Evolutionary conservation across 2,329 filamentous ascomycete genomes (phyloP), one percentile per base, ranked within the genome.

Genomic region (Botryotinia narcissicola): DNA sequence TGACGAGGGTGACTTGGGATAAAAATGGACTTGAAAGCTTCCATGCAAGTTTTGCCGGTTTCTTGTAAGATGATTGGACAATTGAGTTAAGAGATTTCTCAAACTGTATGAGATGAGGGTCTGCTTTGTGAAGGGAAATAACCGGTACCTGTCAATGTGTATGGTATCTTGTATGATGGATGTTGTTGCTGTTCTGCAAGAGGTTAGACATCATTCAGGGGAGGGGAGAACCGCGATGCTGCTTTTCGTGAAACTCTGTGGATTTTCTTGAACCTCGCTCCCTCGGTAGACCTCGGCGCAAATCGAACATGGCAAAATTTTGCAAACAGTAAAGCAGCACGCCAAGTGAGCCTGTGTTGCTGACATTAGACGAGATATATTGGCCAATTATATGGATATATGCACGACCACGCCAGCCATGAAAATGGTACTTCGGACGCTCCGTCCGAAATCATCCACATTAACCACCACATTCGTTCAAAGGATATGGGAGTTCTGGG

Each of bases 331-430:
- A 72, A 68, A 72, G 70, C 70, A 57, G 70, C 70, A 72, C 40
- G 37, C 57, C 22, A 44, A 46, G 22, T 51, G 51, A 61, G 14
- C 29, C 48, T 40, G 37, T 66, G 70, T 72, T 61, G 70, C 61
- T 72, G 61, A 67, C 48, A 68, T 67, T 72, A 66, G 44, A 67
- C 42, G 29, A 64, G 46, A 54, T 57, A 35, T 67, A 35, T 44
- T 64, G 51, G 37, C 70, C 61, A 72, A 72, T 72, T 40, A 72
- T 29, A 37, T 42, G 29, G 29, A 72, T 32, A n/a, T 10, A 67
- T 72, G 70, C 61, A 72, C 20, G 61, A 72, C 48, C n/a, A 72
- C 70, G 70, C 70, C 61, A 72, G 70, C 70, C 70, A 72, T 72
- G 48, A 72, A 68, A 59, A 14, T 60, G 37, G 32, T 44, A 72